These are phyloP conservation scores for Withania somnifera DNA, from an alignment of 305 asterid genomes.

Conservation along the genomic window DNA sequence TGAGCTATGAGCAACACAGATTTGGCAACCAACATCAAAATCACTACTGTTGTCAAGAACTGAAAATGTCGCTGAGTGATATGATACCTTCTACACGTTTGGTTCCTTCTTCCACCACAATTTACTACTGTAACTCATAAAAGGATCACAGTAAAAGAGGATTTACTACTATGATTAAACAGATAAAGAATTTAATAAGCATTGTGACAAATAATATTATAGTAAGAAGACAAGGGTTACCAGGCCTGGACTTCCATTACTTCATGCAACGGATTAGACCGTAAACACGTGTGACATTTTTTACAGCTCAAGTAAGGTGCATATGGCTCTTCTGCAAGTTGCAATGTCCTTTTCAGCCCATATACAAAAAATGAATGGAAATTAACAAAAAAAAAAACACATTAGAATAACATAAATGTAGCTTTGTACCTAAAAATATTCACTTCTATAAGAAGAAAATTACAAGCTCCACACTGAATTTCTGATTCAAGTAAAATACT, in stretches of 20 bases:
- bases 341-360: no score
- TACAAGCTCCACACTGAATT: neutral
- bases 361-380: constrained; percentile 3
- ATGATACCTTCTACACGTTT: constrained; percentile 79
- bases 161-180: neutral
- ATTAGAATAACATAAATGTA: neutral
- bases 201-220: neutral
- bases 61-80: constrained; percentile 55
- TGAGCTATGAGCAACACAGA: constrained; percentile 14
- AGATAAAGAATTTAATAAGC: neutral
- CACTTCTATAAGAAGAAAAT: neutral
- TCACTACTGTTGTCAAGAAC: constrained; percentile 28
- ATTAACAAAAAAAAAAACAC: neutral
- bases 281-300: constrained; percentile 85
- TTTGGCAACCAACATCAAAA: constrained; percentile 8
- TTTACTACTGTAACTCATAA: neutral
- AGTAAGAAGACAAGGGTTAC: constrained; percentile 17
- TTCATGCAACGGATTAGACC: constrained; percentile 57
- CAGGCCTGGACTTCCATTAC: constrained; percentile 82
- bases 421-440: neutral
- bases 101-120: constrained; percentile 81
- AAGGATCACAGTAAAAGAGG: neutral
- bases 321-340: constrained; percentile 53
- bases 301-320: constrained; percentile 37
- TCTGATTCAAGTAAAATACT: no score